Conservation (phyloP, 345 rosid species). For the Microthlaspi erraticum region DNA sequence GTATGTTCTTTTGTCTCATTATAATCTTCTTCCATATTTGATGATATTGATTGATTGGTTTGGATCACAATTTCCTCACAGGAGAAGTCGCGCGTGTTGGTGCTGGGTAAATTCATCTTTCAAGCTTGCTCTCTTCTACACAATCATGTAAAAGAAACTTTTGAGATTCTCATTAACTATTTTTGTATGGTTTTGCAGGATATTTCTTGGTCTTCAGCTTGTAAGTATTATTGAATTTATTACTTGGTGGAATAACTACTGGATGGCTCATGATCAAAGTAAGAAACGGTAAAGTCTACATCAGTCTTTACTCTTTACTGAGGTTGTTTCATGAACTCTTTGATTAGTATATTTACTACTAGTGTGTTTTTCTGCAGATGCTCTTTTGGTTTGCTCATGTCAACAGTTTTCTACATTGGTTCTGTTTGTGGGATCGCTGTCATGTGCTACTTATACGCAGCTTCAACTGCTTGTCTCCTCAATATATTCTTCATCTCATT, state of each 20-base stretch:
- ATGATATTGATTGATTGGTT: background rate
- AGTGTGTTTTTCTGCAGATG: conserved; percentile 51
- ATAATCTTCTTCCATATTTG: background rate
- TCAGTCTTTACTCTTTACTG: conserved; percentile 10
- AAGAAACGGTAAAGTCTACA: conserved; percentile 58
- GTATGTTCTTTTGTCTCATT: conserved; percentile 48
- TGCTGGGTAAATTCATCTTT: conserved; percentile 66
- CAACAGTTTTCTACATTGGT: conserved; percentile 59
- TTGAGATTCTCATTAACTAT: background rate
- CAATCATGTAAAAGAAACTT: background rate
- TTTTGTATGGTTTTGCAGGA: conserved; percentile 46
- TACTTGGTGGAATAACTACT: conserved; percentile 86
- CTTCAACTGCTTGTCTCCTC: conserved; percentile 55
- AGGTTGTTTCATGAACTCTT: background rate
- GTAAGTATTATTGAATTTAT: conserved; percentile 83
- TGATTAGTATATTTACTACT: background rate
- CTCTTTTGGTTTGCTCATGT: conserved; percentile 68
- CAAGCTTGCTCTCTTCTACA: background rate
- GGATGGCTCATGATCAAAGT: conserved; percentile 67
- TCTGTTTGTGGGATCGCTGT: conserved; percentile 62
- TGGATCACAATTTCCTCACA: conserved; percentile 41
- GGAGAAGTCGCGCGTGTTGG: conserved; percentile 90
- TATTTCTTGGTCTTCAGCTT: conserved; percentile 87
- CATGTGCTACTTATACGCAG: conserved; percentile 62
- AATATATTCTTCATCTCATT: conserved; percentile 85